Conservation (phyloP, 345 rosid genomes). For the Toxicodendron radicans region DNA sequence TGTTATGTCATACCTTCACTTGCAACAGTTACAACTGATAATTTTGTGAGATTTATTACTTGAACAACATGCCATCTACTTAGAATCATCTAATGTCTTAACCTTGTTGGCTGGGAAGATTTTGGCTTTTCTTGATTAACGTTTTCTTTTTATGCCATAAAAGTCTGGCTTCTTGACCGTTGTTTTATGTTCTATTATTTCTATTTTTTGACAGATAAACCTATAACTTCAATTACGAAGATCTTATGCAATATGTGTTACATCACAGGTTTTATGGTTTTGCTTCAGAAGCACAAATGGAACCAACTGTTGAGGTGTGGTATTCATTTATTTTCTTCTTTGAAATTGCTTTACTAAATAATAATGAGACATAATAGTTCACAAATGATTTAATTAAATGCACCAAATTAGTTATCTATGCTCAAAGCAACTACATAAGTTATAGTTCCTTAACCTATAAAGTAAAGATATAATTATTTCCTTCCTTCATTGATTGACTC, state of each 20-base stretch:
- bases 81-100: neutral
- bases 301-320: constrained; percentile 86
- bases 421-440: neutral
- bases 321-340: constrained; percentile 5
- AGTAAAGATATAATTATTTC: neutral
- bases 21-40: neutral
- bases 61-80: neutral
- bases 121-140: neutral
- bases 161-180: neutral
- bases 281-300: constrained; percentile 89
- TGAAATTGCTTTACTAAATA: neutral
- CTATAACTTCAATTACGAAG: neutral
- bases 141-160: neutral
- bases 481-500: neutral
- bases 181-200: constrained; percentile 6
- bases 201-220: constrained; percentile 5
- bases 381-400: neutral
- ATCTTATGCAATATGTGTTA: constrained; percentile 8
- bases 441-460: neutral
- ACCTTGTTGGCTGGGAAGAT: neutral
- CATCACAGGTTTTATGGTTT: constrained; percentile 83
- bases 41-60: neutral
- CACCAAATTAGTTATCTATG: neutral
- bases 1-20: neutral
- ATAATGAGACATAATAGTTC: neutral